phyloP scores from a whole-genome alignment of 306 rosid species.

The Oxytropis ochrocephala region DNA sequence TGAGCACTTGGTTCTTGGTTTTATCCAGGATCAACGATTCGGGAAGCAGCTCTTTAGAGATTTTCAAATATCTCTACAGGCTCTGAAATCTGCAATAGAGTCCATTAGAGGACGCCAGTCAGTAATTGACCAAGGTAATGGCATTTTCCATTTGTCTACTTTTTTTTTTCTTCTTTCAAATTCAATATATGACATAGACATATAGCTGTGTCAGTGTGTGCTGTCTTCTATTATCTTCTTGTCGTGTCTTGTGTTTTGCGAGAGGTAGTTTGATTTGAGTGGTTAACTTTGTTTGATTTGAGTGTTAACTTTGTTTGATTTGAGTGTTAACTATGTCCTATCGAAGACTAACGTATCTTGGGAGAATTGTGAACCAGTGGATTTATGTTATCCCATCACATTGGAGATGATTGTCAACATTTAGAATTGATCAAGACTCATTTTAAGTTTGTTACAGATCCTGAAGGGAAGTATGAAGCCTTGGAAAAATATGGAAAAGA shows the following conservation, averaged over 20 bases:
- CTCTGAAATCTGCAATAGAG: constrained; percentile 77
- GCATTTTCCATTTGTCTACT: neutral
- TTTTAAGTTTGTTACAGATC: constrained; percentile 54
- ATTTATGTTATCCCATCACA: neutral
- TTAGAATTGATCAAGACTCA: neutral
- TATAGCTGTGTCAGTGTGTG: neutral
- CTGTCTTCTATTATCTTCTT: constrained; percentile 4
- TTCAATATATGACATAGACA: neutral
- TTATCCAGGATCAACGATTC: constrained; percentile 69
- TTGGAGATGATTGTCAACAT: constrained; percentile 4
- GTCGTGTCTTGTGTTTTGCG: neutral
- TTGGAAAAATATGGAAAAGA: constrained; percentile 94
- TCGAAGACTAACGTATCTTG: neutral
- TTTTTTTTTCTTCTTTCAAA: neutral
- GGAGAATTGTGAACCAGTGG: neutral
- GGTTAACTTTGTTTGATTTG: neutral
- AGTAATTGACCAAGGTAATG: constrained; percentile 87
- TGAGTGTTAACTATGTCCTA: neutral
- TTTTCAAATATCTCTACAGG: constrained; percentile 61
- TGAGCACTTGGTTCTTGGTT: constrained; percentile 95
- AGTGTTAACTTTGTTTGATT: neutral
- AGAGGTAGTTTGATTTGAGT: neutral
- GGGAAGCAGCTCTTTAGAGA: constrained; percentile 86
- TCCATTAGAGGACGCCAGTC: constrained; percentile 84
- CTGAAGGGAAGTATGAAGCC: constrained; percentile 95